Evolutionary conservation across 2,329 filamentous ascomycete species (phyloP).

Genomic region (Diplocarpon rosae): DNA sequence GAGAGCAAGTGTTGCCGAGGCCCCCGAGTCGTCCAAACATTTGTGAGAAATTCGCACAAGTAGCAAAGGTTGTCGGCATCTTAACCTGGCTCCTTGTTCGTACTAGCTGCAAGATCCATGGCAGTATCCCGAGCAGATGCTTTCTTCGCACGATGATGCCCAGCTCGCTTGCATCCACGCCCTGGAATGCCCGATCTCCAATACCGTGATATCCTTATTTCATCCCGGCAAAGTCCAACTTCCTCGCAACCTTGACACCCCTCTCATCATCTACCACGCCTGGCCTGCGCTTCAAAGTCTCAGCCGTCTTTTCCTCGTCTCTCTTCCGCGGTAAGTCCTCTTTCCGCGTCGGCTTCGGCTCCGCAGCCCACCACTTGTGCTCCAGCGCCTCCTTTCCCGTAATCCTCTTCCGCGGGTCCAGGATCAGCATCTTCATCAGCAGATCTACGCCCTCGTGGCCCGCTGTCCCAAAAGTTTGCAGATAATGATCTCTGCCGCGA

Average conservation of each 20-base stretch:
- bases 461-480: constrained; percentile 65
- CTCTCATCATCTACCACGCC: constrained; percentile 61
- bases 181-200: not conserved
- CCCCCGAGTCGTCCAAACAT: too few relatives aligned
- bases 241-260: constrained; percentile 44
- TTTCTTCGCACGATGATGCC: not conserved
- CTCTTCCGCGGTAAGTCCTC: constrained; percentile 69
- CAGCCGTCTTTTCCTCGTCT: constrained; percentile 61
- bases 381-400: constrained; percentile 67
- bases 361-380: constrained; percentile 76
- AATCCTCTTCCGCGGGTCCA: constrained; percentile 80
- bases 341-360: constrained; percentile 73
- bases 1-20: too few relatives aligned
- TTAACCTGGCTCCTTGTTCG: too few relatives aligned
- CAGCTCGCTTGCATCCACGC: not conserved
- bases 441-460: constrained; percentile 79
- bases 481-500: constrained; percentile 61
- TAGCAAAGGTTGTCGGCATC: too few relatives aligned
- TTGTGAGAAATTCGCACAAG: too few relatives aligned
- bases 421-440: constrained; percentile 69
- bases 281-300: constrained; percentile 68
- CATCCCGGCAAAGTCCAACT: constrained; percentile 26
- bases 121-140: too few relatives aligned
- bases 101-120: too few relatives aligned
- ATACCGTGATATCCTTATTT: constrained; percentile 1